Conservation (phyloP, 2,329 filamentous ascomycete genomes). For the Epichloe aotearoae region DNA sequence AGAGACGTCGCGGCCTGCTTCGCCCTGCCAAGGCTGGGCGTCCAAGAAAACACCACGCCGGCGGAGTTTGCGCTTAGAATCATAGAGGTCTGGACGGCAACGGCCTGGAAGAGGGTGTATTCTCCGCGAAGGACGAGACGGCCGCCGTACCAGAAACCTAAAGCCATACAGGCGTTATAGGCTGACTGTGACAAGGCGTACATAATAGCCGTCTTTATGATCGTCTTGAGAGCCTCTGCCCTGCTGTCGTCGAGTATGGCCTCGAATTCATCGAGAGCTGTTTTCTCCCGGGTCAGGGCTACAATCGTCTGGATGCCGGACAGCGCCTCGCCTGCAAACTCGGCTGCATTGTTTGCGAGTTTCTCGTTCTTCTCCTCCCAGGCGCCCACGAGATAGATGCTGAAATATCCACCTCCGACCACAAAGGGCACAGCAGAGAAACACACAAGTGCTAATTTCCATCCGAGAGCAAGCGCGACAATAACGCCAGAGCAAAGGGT, state of each 20-base stretch:
- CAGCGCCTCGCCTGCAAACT: constrained; percentile 7
- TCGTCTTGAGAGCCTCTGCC: neutral
- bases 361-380: constrained; percentile 5
- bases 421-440: constrained; percentile 25
- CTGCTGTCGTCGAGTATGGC: neutral
- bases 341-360: neutral
- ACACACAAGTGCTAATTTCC: constrained; percentile 31
- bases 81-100: neutral
- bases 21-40: neutral
- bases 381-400: constrained; percentile 17
- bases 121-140: constrained; percentile 2
- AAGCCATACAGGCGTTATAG: constrained; percentile 1
- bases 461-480: constrained; percentile 24
- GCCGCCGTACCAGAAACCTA: constrained; percentile 11
- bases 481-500: constrained; percentile 8
- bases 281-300: constrained; percentile 1
- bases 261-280: neutral
- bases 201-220: neutral
- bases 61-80: neutral
- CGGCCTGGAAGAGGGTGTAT: constrained; percentile 2
- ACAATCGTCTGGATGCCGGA: constrained; percentile 9
- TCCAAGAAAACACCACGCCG: neutral
- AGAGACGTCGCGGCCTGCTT: neutral
- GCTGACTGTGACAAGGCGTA: constrained; percentile 5
- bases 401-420: constrained; percentile 26